phyloP scores from a whole-genome alignment of 148 eudicot species.

The Chenopodium formosanum region DNA sequence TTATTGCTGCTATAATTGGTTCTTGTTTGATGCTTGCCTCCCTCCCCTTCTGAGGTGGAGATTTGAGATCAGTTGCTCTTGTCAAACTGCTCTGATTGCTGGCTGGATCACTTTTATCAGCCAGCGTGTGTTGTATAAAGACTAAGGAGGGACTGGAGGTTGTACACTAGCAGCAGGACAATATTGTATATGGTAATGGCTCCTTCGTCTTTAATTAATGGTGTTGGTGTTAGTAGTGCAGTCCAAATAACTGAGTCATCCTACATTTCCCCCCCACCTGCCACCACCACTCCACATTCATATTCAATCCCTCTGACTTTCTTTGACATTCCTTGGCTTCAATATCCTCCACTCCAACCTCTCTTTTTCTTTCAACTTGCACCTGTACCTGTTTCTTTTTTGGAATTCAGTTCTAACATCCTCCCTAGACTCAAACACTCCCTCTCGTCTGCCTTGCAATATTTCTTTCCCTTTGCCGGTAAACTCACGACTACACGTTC shows the following conservation, averaged over 20 bases:
- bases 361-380: constrained; percentile 52
- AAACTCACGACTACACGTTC: constrained; percentile 14
- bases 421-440: constrained; percentile 44
- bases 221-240: neutral
- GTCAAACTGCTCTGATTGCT: too few species aligned
- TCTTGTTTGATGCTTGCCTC: neutral
- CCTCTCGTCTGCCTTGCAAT: constrained; percentile 45
- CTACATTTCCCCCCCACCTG: constrained; percentile 32
- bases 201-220: neutral
- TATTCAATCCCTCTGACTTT: constrained; percentile 38
- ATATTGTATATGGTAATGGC: neutral
- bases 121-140: too few species aligned
- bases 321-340: constrained; percentile 56
- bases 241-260: constrained; percentile 27
- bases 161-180: too few species aligned
- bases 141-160: too few species aligned
- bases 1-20: neutral
- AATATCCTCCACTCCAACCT: constrained; percentile 42
- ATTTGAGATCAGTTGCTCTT: too few species aligned
- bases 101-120: too few species aligned
- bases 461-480: constrained; percentile 45
- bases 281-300: constrained; percentile 5
- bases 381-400: neutral
- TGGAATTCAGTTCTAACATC: constrained; percentile 30
- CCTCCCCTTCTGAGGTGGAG: neutral